Conservation (phyloP, 352 stramenopile genomes). For the Globisporangium spiculum region DNA sequence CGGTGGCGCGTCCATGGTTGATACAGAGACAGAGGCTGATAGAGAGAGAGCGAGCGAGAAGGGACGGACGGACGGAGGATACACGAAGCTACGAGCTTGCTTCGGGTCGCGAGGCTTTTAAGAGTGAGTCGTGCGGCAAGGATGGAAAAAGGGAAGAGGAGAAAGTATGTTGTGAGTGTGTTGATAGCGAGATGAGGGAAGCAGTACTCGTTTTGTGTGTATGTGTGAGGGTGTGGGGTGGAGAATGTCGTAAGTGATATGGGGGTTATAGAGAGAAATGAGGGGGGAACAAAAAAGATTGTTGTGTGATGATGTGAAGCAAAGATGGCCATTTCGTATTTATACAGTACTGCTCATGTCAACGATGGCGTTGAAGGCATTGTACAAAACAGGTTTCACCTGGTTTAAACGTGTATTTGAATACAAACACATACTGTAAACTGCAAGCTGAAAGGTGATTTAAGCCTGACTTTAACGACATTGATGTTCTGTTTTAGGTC, state of each 20-base stretch:
- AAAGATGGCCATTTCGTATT: neutral
- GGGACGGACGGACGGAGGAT: neutral
- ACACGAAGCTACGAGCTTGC: slow-evolving; percentile 5
- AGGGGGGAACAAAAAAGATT: neutral
- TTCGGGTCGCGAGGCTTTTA: slow-evolving; percentile 4
- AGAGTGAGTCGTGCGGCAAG: neutral
- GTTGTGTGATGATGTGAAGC: neutral
- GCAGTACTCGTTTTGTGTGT: neutral
- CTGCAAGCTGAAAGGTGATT: too few relatives aligned
- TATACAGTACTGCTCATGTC: neutral
- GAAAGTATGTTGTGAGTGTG: neutral
- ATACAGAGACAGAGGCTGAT: neutral
- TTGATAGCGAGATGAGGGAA: neutral
- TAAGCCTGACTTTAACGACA: too few relatives aligned
- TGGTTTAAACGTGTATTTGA: too few relatives aligned
- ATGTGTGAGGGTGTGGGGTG: too few relatives aligned
- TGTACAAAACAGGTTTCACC: neutral
- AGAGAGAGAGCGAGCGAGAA: neutral
- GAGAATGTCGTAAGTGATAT: neutral
- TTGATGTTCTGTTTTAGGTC: too few relatives aligned
- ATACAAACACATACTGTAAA: too few relatives aligned
- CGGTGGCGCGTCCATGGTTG: slow-evolving; percentile 23
- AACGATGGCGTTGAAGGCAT: neutral
- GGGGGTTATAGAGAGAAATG: neutral
- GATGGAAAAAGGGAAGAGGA: neutral